Evolutionary conservation across 139 green algal genomes (phyloP).

Genomic region (Volvox reticuliferus): DNA sequence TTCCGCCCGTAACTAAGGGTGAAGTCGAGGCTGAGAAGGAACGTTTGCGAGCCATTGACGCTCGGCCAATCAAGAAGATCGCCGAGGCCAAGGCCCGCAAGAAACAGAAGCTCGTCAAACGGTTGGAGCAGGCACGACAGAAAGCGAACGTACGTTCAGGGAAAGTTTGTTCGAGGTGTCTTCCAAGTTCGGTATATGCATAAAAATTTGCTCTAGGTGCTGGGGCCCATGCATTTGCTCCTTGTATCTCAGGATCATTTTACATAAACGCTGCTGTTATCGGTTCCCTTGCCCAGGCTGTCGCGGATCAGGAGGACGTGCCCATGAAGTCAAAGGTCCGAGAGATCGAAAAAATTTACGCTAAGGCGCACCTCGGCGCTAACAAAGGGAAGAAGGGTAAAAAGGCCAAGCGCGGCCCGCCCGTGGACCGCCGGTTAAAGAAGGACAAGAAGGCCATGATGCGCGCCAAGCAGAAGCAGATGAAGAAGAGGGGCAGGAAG

Average conservation of each 20-base stretch:
- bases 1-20: slow-evolving; percentile 76
- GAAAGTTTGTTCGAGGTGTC: slow-evolving; percentile 50
- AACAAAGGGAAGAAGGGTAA: slow-evolving; percentile 54
- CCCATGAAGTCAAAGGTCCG: slow-evolving; percentile 70
- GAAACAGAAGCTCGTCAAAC: slow-evolving; percentile 74
- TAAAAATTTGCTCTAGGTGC: too few species aligned
- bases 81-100: slow-evolving; percentile 94
- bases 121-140: slow-evolving; percentile 73
- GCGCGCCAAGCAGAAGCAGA: slow-evolving; percentile 52
- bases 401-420: slow-evolving; percentile 43
- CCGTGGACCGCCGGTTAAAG: slow-evolving; percentile 75
- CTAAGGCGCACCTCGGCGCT: slow-evolving; percentile 71
- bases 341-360: slow-evolving; percentile 87
- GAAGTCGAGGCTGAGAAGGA: slow-evolving; percentile 90
- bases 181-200: too few species aligned
- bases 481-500: slow-evolving; percentile 53
- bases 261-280: too few species aligned
- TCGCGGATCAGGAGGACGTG: slow-evolving; percentile 81
- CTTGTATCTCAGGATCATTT: too few species aligned
- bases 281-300: background rate
- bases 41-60: slow-evolving; percentile 85
- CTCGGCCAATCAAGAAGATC: slow-evolving; percentile 97
- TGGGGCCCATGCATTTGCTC: too few species aligned
- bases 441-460: slow-evolving; percentile 72
- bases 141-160: slow-evolving; percentile 77